A percentile compares a stretch with the other conserved stretches of the same genome.
phyloP scores from a whole-genome alignment of 2,329 filamentous ascomycete species.

The Colletotrichum sansevieriae region DNA sequence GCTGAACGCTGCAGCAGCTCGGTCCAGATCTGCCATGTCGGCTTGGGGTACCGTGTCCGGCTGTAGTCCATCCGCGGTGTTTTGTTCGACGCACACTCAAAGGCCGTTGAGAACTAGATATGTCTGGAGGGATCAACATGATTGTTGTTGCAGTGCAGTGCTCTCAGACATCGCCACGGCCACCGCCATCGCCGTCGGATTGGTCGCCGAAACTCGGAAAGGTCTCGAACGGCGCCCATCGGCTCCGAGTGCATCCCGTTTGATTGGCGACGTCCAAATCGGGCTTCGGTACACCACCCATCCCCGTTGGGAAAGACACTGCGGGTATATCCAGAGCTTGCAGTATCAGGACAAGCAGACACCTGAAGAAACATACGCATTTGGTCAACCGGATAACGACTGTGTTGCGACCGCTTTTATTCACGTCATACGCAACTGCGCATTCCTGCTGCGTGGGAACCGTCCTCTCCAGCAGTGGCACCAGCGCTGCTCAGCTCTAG shows the following conservation, averaged over 20 bases:
- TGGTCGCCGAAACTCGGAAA: background rate
- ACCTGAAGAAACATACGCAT: constrained; percentile 23
- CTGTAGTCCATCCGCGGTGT: background rate
- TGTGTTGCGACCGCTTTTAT: constrained; percentile 5
- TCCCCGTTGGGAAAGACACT: background rate
- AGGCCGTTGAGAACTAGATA: background rate
- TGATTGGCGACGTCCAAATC: background rate
- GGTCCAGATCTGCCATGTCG: constrained; percentile 8
- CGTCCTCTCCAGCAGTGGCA: constrained; percentile 12
- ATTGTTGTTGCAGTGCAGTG: constrained; percentile 10
- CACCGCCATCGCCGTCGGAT: background rate
- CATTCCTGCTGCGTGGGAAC: constrained; percentile 14
- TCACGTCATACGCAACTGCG: constrained; percentile 12
- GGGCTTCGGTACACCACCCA: constrained; percentile 3
- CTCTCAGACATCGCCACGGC: constrained; percentile 11
- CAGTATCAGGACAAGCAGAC: constrained; percentile 1
- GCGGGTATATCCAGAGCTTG: background rate
- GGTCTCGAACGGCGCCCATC: background rate
- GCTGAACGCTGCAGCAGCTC: constrained; percentile 23
- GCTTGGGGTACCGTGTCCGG: constrained; percentile 7
- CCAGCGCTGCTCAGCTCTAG: constrained; percentile 12
- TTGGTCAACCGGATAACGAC: background rate
- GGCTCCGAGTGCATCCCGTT: background rate
- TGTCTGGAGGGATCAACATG: constrained; percentile 3
- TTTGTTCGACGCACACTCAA: background rate